A percentile compares a stretch with the other conserved stretches of the same genome.
Evolutionary conservation across 2,329 filamentous ascomycete species (phyloP).

Genomic region (Gnomoniopsis smithogilvyi): DNA sequence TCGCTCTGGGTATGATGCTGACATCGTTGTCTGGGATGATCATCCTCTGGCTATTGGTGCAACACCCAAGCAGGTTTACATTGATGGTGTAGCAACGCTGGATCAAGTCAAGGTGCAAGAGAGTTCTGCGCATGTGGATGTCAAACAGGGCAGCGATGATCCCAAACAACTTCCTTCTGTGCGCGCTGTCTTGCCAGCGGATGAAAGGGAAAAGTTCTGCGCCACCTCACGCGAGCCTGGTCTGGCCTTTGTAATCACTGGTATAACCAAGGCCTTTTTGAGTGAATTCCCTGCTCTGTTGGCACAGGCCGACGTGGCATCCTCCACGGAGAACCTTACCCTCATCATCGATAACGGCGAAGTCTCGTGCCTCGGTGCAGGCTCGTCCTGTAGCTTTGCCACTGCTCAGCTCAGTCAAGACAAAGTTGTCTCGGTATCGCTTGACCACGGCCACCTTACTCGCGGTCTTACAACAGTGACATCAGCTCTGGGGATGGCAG

Average conservation of each 20-base stretch:
- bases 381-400: conserved; percentile 28
- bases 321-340: conserved; percentile 24
- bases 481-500: conserved; percentile 43
- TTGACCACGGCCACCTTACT: conserved; percentile 44
- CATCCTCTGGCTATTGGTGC: conserved; percentile 44
- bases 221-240: conserved; percentile 17
- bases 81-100: conserved; percentile 39
- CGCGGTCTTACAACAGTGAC: conserved; percentile 49
- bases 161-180: conserved; percentile 20
- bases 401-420: conserved; percentile 21
- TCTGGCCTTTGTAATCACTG: conserved; percentile 32
- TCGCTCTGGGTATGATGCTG: conserved; percentile 44
- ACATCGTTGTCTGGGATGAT: conserved; percentile 46
- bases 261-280: conserved; percentile 35
- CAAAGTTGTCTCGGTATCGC: conserved; percentile 28
- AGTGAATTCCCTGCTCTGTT: conserved; percentile 18
- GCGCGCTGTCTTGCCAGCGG: conserved; percentile 22
- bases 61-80: conserved; percentile 43
- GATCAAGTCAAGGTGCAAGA: conserved; percentile 29
- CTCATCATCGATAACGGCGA: conserved; percentile 38
- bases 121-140: conserved; percentile 20
- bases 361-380: conserved; percentile 35
- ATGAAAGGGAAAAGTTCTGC: conserved; percentile 26
- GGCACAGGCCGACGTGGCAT: not conserved
- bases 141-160: not conserved